Percentiles rank a stretch among this genome's conserved stretches.
phyloP scores from a whole-genome alignment of 257 asterid species.

The Solanum rostratum region DNA sequence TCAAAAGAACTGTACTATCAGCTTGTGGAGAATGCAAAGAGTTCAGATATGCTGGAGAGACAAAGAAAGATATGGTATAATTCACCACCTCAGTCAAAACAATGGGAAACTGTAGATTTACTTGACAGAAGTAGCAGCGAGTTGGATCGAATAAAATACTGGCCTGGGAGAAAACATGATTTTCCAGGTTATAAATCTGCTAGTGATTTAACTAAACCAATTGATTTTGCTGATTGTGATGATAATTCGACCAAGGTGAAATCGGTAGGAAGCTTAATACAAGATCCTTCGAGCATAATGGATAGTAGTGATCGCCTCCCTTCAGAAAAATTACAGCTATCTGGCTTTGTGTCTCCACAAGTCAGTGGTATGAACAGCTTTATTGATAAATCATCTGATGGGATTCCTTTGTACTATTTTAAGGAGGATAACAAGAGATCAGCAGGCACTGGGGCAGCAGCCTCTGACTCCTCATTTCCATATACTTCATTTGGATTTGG shows the following conservation, averaged over 20 bases:
- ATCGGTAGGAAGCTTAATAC: slow-evolving; percentile 41
- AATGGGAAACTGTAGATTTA: slow-evolving; percentile 57
- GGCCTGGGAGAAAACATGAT: slow-evolving; percentile 54
- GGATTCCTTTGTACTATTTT: slow-evolving; percentile 84
- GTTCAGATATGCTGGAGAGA: slow-evolving; percentile 95
- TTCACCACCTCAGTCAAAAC: slow-evolving; percentile 58
- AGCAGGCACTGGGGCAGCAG: slow-evolving; percentile 31
- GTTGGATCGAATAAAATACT: slow-evolving; percentile 56
- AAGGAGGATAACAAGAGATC: slow-evolving; percentile 64
- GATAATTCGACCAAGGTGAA: slow-evolving; percentile 42
- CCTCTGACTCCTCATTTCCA: slow-evolving; percentile 57
- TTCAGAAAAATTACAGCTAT: slow-evolving; percentile 80
- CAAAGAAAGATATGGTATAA: slow-evolving; percentile 98
- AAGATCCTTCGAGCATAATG: slow-evolving; percentile 29
- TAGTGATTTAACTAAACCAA: slow-evolving; percentile 20
- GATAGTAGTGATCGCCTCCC: slow-evolving; percentile 46
- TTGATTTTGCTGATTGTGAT: slow-evolving; percentile 26
- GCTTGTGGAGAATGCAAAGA: slow-evolving; percentile 65
- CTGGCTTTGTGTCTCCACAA: slow-evolving; percentile 95
- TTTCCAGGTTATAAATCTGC: slow-evolving; percentile 25
- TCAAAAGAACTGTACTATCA: slow-evolving; percentile 69
- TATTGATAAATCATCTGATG: slow-evolving; percentile 80
- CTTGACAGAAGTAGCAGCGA: slow-evolving; percentile 63
- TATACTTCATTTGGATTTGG: slow-evolving; percentile 63
- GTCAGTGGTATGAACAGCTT: slow-evolving; percentile 86